Percentiles rank a stretch among this genome's conserved stretches.
Conservation (phyloP, 495 filamentous ascomycete genomes). For the Xylaria acuta region DNA sequence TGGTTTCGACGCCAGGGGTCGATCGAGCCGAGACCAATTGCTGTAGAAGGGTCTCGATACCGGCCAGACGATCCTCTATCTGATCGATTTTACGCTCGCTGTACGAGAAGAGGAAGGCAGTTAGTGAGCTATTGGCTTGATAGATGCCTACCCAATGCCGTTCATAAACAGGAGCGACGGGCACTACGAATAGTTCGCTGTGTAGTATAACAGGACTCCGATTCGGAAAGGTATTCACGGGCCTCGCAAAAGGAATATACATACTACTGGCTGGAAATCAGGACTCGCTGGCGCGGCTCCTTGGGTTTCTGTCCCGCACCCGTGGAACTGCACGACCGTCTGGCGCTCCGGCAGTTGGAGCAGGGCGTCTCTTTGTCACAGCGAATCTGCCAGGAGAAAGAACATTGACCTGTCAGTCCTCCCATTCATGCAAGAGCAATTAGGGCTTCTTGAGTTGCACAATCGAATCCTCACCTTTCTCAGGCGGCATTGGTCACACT, state of each 20-base stretch:
- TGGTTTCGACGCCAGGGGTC: conserved; percentile 7
- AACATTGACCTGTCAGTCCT: neutral
- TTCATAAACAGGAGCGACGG: neutral
- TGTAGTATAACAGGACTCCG: neutral
- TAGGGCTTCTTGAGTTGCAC: conserved; percentile 37
- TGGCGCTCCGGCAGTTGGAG: conserved; percentile 68
- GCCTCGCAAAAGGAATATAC: conserved; percentile 22
- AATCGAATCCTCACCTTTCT: conserved; percentile 56
- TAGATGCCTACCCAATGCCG: neutral
- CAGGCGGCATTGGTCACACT: conserved; percentile 51
- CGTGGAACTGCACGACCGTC: conserved; percentile 62
- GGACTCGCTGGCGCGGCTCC: conserved; percentile 65
- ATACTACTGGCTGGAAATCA: conserved; percentile 75
- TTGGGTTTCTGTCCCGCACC: conserved; percentile 64
- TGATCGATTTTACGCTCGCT: conserved; percentile 74
- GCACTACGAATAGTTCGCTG: neutral
- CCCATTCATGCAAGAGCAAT: conserved; percentile 43
- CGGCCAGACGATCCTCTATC: conserved; percentile 66
- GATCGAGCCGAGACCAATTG: conserved; percentile 43
- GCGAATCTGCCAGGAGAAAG: conserved; percentile 63
- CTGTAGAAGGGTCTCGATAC: conserved; percentile 62
- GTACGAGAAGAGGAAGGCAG: neutral
- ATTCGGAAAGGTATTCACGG: neutral
- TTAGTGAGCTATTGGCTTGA: conserved; percentile 5
- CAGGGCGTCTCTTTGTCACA: conserved; percentile 73